phyloP scores from a whole-genome alignment of 1,284 basidiomycete genomes.

The Tilletia caries region DNA sequence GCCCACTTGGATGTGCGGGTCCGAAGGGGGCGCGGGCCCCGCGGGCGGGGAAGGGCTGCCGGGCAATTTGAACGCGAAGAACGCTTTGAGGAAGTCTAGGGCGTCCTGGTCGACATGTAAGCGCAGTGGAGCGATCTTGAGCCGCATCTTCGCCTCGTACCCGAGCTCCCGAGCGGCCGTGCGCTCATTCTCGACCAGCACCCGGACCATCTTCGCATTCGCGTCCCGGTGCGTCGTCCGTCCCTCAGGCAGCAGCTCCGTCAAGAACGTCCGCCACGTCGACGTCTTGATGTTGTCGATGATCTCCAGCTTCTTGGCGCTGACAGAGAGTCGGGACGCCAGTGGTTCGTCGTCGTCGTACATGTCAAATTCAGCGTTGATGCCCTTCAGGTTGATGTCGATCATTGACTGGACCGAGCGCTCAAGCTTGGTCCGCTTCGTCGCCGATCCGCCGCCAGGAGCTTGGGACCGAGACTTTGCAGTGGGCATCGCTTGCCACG shows the following conservation, averaged over 20 bases:
- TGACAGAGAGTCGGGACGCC: constrained; percentile 32
- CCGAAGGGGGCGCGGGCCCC: background rate
- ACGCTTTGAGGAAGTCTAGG: constrained; percentile 92
- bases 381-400: constrained; percentile 71
- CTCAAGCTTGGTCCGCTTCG: constrained; percentile 61
- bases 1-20: constrained; percentile 61
- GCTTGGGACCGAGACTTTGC: constrained; percentile 19
- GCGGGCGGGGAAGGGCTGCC: constrained; percentile 24
- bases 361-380: constrained; percentile 58
- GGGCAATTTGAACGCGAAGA: constrained; percentile 76
- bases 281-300: constrained; percentile 96
- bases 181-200: constrained; percentile 63
- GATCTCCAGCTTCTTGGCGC: constrained; percentile 69
- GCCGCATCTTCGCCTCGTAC: constrained; percentile 69
- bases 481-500: constrained; percentile 24
- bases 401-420: constrained; percentile 76
- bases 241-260: constrained; percentile 51
- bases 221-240: constrained; percentile 77
- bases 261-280: constrained; percentile 95
- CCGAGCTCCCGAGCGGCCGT: constrained; percentile 53
- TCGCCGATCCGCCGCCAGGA: background rate
- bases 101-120: constrained; percentile 97
- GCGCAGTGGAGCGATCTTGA: constrained; percentile 64
- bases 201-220: constrained; percentile 84
- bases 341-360: constrained; percentile 25